These are phyloP conservation scores for Dipteronia sinensis DNA, from an alignment of 345 rosid species.

Conservation along the genomic window DNA sequence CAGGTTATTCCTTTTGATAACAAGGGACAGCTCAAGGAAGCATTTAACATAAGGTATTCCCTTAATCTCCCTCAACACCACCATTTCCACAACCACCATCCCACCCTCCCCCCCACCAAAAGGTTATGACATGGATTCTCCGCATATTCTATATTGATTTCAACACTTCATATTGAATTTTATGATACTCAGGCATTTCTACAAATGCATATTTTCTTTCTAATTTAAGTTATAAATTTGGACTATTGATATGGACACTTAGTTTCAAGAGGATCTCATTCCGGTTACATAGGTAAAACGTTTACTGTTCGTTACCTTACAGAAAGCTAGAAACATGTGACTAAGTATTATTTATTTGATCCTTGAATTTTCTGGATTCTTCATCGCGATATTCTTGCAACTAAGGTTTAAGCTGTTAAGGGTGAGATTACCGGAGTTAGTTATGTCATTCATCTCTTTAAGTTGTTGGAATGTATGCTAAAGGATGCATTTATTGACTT, in stretches of 20 bases:
- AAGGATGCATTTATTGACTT: not conserved
- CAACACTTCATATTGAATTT: not conserved
- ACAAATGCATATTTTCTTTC: not conserved
- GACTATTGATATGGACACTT: not conserved
- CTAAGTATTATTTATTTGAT: not conserved
- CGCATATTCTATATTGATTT: not conserved
- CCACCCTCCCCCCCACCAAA: not conserved
- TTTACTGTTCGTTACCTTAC: not conserved
- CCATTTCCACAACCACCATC: not conserved
- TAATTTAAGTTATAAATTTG: not conserved
- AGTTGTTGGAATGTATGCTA: not conserved
- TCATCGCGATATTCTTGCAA: not conserved
- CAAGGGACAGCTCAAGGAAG: conserved; percentile 90
- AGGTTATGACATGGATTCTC: not conserved
- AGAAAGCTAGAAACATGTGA: not conserved
- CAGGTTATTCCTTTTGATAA: conserved; percentile 96
- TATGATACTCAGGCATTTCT: not conserved
- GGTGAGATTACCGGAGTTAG: too few relatives aligned
- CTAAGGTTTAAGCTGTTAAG: not conserved
- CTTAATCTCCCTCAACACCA: not conserved
- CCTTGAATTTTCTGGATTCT: not conserved
- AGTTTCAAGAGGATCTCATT: not conserved
- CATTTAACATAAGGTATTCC: conserved; percentile 78
- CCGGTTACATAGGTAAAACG: not conserved
- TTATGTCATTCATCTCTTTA: too few relatives aligned